Evolutionary conservation across 768 basidiomycete genomes (phyloP), one percentile per base, ranked within the genome.

Genomic region (Saitozyma sp.): DNA sequence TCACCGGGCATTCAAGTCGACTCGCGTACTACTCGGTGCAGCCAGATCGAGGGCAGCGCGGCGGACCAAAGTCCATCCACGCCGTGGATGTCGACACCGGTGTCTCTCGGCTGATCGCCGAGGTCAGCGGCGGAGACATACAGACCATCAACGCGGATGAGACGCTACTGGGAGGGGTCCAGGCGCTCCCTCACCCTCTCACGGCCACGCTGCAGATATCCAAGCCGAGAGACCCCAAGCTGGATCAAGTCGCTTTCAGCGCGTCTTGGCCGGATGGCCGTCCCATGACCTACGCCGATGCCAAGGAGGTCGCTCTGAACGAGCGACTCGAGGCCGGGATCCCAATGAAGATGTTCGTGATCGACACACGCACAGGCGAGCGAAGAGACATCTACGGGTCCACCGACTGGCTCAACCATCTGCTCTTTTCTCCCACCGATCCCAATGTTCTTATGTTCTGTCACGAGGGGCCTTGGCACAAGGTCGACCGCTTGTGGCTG

Each of bases 231-330:
- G 66, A 63, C 51, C 59, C 59, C 1, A 29, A 51, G 17, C 57
- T 56, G 16, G 66, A 68, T 49, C 66, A 68, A 42, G 59, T 61
- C 29, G 57, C 57, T 13, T 68, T 64, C 46, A 43, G 43, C 38
- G 63, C 66, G 8, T 58, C 57, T 40, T 64, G 63, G 62, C 60
- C 66, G 2, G 66, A 68, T 62, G 63, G 66, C 1, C 57, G 59
- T 40, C 63, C 63, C 8, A 68, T 68, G 66, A 52, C 63, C n/a
- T 64, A 64, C 53, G 62, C 62, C n/a, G 66, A 68, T 58, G 66
- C 66, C 2, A 68, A 64, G 38, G 66, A 64, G 50, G 59, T 64
- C 16, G 45, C 53, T 17, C 49, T 68, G 38, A 58, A 54, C 58
- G 54, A 61, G 42, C 39, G 62, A 38, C 39, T 68, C n/a, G 63